These are phyloP conservation scores for Inonotus obliquus DNA, from an alignment of 1,284 basidiomycete genomes.

Conservation along the genomic window DNA sequence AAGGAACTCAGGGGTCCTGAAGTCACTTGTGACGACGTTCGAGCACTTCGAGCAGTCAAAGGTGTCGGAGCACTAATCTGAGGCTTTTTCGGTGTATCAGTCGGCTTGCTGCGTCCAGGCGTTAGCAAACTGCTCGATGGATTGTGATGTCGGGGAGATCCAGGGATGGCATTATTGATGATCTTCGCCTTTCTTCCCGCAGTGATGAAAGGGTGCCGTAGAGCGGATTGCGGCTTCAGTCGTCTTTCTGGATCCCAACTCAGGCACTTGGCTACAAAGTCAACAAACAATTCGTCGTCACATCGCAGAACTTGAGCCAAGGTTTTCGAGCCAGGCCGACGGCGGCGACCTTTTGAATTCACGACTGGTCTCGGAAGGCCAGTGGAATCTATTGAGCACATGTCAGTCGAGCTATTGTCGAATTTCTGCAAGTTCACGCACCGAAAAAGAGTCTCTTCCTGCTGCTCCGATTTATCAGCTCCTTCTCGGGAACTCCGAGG, in stretches of 20 bases:
- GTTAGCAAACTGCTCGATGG: constrained; percentile 48
- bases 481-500: constrained; percentile 91
- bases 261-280: constrained; percentile 93
- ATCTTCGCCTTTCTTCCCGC: constrained; percentile 54
- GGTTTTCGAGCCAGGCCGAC: constrained; percentile 88
- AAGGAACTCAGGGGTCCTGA: constrained; percentile 53
- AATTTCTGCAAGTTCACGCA: constrained; percentile 33
- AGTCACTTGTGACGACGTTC: constrained; percentile 50
- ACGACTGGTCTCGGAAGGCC: constrained; percentile 90
- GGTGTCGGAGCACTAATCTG: constrained; percentile 82
- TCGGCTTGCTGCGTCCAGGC: constrained; percentile 44
- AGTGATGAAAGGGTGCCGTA: constrained; percentile 87
- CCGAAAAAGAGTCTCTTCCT: constrained; percentile 96
- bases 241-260: constrained; percentile 97
- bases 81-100: constrained; percentile 81
- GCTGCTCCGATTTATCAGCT: constrained; percentile 91
- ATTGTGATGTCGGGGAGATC: constrained; percentile 47
- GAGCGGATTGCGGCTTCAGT: constrained; percentile 89
- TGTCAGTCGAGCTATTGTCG: constrained; percentile 1
- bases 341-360: constrained; percentile 93
- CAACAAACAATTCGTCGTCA: constrained; percentile 85
- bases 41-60: constrained; percentile 64
- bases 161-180: constrained; percentile 36
- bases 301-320: constrained; percentile 85
- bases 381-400: constrained; percentile 73